A percentile compares a stretch with the other conserved stretches of the same genome.
Conservation (phyloP, 441 rosid species). For the Hura crepitans region DNA sequence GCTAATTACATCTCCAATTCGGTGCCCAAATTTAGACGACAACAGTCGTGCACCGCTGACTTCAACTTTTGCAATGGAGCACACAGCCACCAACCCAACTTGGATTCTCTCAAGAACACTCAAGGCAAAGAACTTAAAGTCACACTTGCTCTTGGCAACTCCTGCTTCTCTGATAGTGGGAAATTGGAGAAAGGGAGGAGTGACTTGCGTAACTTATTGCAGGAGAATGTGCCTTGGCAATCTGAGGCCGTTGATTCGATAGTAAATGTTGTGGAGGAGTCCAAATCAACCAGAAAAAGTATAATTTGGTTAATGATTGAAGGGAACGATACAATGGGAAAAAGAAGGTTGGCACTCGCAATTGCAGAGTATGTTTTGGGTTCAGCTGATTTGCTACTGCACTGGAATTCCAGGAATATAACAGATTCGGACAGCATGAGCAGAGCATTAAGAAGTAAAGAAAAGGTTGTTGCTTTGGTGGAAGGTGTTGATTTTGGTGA, state of each 20-base stretch:
- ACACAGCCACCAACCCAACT: slow-evolving; percentile 41
- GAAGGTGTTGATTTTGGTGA: slow-evolving; percentile 64
- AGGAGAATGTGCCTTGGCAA: slow-evolving; percentile 75
- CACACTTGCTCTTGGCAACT: slow-evolving; percentile 68
- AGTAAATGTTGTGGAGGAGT: slow-evolving; percentile 39
- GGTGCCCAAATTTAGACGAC: slow-evolving; percentile 66
- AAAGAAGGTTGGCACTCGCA: slow-evolving; percentile 69
- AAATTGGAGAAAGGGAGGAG: slow-evolving; percentile 30
- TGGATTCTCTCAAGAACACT: slow-evolving; percentile 53
- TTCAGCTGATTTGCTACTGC: slow-evolving; percentile 43
- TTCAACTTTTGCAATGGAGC: slow-evolving; percentile 44
- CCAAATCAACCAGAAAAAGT: slow-evolving; percentile 31
- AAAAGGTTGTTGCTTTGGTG: slow-evolving; percentile 49
- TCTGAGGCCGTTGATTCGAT: slow-evolving; percentile 49
- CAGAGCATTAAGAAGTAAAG: slow-evolving; percentile 28
- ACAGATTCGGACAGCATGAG: slow-evolving; percentile 33
- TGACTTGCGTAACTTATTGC: slow-evolving; percentile 40
- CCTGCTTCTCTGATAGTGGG: slow-evolving; percentile 36
- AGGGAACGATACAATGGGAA: slow-evolving; percentile 66
- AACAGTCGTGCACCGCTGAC: slow-evolving; percentile 66
- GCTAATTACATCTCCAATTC: slow-evolving; percentile 31
- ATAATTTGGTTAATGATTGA: slow-evolving; percentile 52
- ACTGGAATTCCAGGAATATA: slow-evolving; percentile 38
- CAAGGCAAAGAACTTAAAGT: slow-evolving; percentile 59
- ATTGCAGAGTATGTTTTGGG: slow-evolving; percentile 55